Conservation (phyloP, 441 rosid species). For the Corymbia calophylla region DNA sequence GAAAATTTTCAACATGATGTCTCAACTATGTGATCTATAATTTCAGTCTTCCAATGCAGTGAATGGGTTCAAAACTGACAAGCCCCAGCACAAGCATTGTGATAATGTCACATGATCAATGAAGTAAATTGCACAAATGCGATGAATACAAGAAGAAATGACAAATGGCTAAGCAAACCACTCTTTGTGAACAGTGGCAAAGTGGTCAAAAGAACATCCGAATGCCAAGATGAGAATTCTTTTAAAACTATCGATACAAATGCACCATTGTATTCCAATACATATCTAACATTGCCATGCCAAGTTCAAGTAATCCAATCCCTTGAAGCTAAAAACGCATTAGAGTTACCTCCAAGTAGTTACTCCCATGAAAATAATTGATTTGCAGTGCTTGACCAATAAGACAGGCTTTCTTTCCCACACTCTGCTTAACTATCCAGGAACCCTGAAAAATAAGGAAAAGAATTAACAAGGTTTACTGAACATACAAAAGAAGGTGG, state of each 20-base stretch:
- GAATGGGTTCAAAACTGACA: background rate
- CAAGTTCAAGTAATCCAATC: background rate
- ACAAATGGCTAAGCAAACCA: background rate
- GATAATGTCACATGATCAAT: background rate
- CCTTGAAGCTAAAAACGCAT: background rate
- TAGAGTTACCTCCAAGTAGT: constrained; percentile 79
- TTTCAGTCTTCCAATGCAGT: background rate
- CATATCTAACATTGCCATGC: background rate
- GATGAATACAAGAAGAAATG: background rate
- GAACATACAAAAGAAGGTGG: background rate
- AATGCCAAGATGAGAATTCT: background rate
- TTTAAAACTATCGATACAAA: background rate
- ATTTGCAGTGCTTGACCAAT: constrained; percentile 92
- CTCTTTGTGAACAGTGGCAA: background rate
- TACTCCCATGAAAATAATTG: constrained; percentile 83
- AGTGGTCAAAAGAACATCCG: background rate
- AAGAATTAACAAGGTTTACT: background rate
- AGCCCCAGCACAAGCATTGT: background rate
- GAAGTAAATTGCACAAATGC: background rate
- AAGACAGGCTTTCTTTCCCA: constrained; percentile 94
- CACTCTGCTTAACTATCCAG: constrained; percentile 97
- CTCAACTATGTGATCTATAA: background rate
- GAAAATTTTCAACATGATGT: background rate
- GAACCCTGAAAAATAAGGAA: constrained; percentile 57
- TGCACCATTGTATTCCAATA: background rate